Percentiles rank a stretch among this genome's conserved stretches.
phyloP scores from a whole-genome alignment of 2,329 filamentous ascomycete genomes.

The Cercospora sp. region DNA sequence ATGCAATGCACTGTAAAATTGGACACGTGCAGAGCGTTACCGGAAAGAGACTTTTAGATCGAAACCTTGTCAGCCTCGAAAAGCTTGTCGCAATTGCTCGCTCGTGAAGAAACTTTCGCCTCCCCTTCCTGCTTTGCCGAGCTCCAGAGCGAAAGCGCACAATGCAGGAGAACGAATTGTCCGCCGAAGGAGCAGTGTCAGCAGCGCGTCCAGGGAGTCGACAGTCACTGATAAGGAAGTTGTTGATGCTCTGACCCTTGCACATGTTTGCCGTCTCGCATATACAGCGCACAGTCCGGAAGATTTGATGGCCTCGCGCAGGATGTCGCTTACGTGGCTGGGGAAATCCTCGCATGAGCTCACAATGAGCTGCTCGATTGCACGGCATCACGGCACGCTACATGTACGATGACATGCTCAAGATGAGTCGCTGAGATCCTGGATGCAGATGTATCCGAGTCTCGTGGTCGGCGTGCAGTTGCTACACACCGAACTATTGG shows the following conservation, averaged over 20 bases:
- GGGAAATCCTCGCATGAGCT: background rate
- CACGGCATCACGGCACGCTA: background rate
- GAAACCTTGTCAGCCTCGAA: slow-evolving; percentile 3
- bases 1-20: slow-evolving; percentile 13
- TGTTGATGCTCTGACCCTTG: background rate
- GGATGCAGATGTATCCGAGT: background rate
- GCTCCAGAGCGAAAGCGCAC: background rate
- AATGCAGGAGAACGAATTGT: slow-evolving; percentile 8
- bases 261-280: background rate
- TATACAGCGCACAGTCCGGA: background rate
- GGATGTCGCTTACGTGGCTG: background rate
- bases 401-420: background rate
- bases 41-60: slow-evolving; percentile 4
- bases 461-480: background rate
- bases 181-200: background rate
- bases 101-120: background rate
- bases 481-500: background rate
- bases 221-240: background rate
- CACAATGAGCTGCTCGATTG: background rate
- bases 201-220: background rate
- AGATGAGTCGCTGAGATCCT: background rate
- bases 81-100: slow-evolving; percentile 14
- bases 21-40: slow-evolving; percentile 14
- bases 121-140: slow-evolving; percentile 3
- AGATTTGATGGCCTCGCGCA: background rate